Base-by-base conservation (phyloP, 73 alveolate species). In the Paramecium bursaria region DNA sequence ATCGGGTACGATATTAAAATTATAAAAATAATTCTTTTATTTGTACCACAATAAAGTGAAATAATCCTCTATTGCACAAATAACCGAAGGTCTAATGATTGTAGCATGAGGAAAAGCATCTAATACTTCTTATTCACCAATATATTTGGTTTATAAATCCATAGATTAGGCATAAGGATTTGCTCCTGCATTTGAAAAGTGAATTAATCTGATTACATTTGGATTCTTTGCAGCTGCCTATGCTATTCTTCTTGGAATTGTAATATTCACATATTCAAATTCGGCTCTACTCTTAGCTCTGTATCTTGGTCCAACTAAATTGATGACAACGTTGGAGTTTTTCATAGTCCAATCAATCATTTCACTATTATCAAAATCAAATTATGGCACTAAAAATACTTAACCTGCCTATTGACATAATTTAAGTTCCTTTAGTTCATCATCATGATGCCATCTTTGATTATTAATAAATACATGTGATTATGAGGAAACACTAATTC, bases 131-230 rank as follows among this genome's bases (percentile, higher is more conserved):
- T 87, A 75, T 87, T 87, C 93, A 15, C 93, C 93, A 13, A 35
- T 42, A 49, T 74, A 85, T 61, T 87, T 87, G 19, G 93, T 87
- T 48, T 80, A 74, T 15, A 87, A 74, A 39, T 76, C 53, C 15
- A 85, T 15, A 1, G 91, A 87, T 57, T 74, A 22, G 26, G 74
- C 54, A 48, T 46, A 31, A 13, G 86, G 54, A 61, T 85, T 88
- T 22, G 88, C 92, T 22, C 93, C 93, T 15, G 57, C 75, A 13
- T 91, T 91, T 15, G 91, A 87, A 74, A 87, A 87, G 49, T 87
- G 93, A 61, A 87, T 87, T 3, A 87, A 73, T 55, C 93, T 85
- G 1, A 52, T 49, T 13, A 87, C 88, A 30, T 85, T 74, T 23
- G 90, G 75, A 17, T 73, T 87, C 30, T 85, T 79, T 22, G 91